These are phyloP conservation scores for Lactarius sp. DNA, from an alignment of 768 basidiomycete genomes.

Conservation along the genomic window DNA sequence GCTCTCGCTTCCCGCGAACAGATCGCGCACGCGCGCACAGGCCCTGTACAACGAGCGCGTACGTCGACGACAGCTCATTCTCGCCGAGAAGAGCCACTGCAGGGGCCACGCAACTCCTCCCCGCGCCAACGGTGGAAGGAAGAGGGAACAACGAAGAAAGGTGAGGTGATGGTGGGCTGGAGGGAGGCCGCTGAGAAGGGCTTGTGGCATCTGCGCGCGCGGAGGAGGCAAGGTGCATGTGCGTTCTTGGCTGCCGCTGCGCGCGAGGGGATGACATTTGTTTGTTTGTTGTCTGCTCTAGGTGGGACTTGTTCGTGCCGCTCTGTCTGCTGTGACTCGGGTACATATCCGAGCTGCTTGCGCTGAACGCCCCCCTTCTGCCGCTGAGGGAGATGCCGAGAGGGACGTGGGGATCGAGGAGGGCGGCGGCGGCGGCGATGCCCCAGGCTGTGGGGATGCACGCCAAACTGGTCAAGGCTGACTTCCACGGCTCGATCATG, in stretches of 20 bases:
- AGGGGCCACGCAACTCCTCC: too few relatives aligned
- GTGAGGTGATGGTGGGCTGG: constrained; percentile 48
- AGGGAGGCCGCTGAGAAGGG: constrained; percentile 52
- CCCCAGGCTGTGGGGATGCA: constrained; percentile 62
- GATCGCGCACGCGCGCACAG: background rate
- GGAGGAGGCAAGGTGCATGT: constrained; percentile 50
- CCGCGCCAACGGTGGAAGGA: background rate
- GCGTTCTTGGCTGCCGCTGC: background rate
- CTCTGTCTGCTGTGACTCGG: constrained; percentile 81
- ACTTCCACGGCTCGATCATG: constrained; percentile 78
- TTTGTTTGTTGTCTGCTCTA: constrained; percentile 29
- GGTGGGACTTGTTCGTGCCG: constrained; percentile 68
- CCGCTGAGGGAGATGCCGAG: too few relatives aligned
- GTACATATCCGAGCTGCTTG: constrained; percentile 83
- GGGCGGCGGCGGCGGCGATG: constrained; percentile 31
- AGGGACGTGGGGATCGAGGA: constrained; percentile 14
- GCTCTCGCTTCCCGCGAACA: constrained; percentile 34
- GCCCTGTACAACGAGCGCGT: constrained; percentile 16
- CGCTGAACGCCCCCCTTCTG: constrained; percentile 32
- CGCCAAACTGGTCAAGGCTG: constrained; percentile 83
- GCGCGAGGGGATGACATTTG: background rate
- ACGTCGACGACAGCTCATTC: constrained; percentile 9
- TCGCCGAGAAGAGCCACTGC: background rate
- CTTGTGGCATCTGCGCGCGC: constrained; percentile 57
- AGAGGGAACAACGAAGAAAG: constrained; percentile 31